Evolutionary conservation across 176 grass and related monocot species (phyloP).

Genomic region (Phoenix roebelenii): DNA sequence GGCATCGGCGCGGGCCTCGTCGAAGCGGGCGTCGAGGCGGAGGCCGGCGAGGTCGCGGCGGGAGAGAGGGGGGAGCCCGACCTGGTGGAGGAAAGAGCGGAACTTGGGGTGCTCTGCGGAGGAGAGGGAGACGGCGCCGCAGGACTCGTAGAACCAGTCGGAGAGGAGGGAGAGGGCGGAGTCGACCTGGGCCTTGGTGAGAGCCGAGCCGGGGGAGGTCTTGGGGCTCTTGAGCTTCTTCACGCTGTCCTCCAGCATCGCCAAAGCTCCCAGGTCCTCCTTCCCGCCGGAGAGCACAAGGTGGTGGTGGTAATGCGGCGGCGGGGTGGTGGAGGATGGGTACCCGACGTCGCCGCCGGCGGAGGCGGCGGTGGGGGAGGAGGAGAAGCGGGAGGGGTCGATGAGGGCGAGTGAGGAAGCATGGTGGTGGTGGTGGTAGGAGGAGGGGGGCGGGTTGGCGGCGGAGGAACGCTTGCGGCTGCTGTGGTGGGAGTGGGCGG

Average conservation of each 20-base stretch:
- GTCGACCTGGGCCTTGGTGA: not conserved
- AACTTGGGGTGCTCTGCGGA: conserved; percentile 3
- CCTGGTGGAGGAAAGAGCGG: conserved; percentile 4
- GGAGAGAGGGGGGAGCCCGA: conserved; percentile 1
- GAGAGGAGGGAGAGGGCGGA: conserved; percentile 1
- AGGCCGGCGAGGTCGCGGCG: conserved; percentile 22
- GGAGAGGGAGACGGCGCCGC: conserved; percentile 6
- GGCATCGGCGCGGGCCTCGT: conserved; percentile 34
- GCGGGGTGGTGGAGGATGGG: conserved; percentile 5
- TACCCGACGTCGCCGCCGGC: conserved; percentile 12
- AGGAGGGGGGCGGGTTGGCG: not conserved
- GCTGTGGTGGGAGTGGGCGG: conserved; percentile 4
- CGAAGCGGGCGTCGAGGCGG: conserved; percentile 45
- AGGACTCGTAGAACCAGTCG: not conserved
- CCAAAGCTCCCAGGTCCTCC: conserved; percentile 49
- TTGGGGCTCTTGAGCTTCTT: conserved; percentile 57
- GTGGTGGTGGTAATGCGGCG: not conserved
- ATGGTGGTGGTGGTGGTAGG: not conserved
- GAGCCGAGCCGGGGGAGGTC: conserved; percentile 8
- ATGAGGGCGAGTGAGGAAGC: conserved; percentile 2
- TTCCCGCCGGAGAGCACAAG: conserved; percentile 39
- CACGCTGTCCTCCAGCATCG: conserved; percentile 62
- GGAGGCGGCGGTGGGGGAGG: conserved; percentile 31
- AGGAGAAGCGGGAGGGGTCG: conserved; percentile 23
- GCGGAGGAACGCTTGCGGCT: not conserved